Conservation (phyloP, 768 basidiomycete species). For the Lentinula sp. region DNA sequence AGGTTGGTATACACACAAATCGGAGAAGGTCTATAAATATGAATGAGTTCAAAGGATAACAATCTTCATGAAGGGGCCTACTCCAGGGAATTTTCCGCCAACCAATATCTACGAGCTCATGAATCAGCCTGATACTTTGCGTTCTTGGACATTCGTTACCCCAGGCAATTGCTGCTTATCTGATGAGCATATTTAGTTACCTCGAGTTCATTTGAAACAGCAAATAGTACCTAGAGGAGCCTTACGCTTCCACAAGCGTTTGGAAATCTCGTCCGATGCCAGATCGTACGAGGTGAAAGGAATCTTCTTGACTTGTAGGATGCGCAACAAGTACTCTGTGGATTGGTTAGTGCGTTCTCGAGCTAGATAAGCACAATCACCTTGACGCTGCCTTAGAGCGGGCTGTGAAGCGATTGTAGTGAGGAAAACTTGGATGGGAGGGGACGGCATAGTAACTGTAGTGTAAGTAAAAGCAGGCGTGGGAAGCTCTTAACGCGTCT, state of each 20-base stretch:
- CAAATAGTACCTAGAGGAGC: slow-evolving; percentile 52
- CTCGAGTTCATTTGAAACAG: not conserved
- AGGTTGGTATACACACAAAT: slow-evolving; percentile 52
- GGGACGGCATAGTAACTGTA: slow-evolving; percentile 53
- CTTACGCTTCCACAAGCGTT: slow-evolving; percentile 69
- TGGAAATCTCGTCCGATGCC: slow-evolving; percentile 62
- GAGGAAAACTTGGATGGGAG: slow-evolving; percentile 76
- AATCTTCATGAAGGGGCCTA: slow-evolving; percentile 30
- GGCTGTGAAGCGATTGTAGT: slow-evolving; percentile 88
- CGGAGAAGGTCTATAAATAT: slow-evolving; percentile 52
- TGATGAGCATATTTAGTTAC: slow-evolving; percentile 19
- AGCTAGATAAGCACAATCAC: slow-evolving; percentile 23
- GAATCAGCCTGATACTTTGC: not conserved
- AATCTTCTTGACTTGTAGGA: slow-evolving; percentile 82
- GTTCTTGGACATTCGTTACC: not conserved
- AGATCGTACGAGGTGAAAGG: slow-evolving; percentile 78
- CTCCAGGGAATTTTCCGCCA: slow-evolving; percentile 71
- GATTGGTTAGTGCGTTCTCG: slow-evolving; percentile 1
- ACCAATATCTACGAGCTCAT: slow-evolving; percentile 45
- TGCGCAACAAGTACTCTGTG: slow-evolving; percentile 74
- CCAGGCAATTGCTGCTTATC: slow-evolving; percentile 85
- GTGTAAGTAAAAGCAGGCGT: not conserved
- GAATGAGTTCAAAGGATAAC: not conserved
- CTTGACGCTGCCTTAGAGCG: slow-evolving; percentile 73
- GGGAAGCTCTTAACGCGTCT: not conserved